These are phyloP conservation scores for Trichoderma gamsii DNA, from an alignment of 495 filamentous ascomycete species.

Conservation along the genomic window DNA sequence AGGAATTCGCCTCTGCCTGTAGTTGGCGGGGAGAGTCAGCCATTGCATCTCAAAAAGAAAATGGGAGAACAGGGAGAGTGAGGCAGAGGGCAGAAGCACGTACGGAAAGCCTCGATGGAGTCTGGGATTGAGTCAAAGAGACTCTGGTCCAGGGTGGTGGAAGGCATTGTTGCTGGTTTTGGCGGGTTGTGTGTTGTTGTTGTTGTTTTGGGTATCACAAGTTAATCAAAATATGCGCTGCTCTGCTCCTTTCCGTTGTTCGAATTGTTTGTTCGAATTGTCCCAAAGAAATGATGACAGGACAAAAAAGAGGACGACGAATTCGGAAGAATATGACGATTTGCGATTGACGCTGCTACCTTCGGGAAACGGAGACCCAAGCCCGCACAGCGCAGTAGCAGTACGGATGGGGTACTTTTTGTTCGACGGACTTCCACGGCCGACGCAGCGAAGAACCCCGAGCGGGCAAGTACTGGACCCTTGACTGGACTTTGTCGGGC, in stretches of 20 bases:
- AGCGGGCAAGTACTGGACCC: background rate
- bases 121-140: slow-evolving; percentile 84
- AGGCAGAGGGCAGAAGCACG: slow-evolving; percentile 23
- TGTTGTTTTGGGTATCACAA: background rate
- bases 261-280: too few relatives aligned
- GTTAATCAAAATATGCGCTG: background rate
- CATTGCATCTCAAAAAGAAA: slow-evolving; percentile 10
- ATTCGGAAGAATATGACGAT: too few relatives aligned
- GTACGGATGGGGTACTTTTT: background rate
- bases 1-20: slow-evolving; percentile 87
- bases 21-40: slow-evolving; percentile 13
- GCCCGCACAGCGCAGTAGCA: background rate
- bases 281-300: too few relatives aligned
- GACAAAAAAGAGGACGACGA: too few relatives aligned
- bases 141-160: slow-evolving; percentile 35
- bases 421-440: background rate
- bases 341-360: too few relatives aligned
- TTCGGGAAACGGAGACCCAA: too few relatives aligned
- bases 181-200: slow-evolving; percentile 13
- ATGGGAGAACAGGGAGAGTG: slow-evolving; percentile 10
- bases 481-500: background rate
- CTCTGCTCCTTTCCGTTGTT: background rate
- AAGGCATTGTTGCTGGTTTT: slow-evolving; percentile 31
- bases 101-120: slow-evolving; percentile 76
- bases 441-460: background rate